Evolutionary conservation across 257 asterid genomes (phyloP).

Genomic region (Echites panduratus): DNA sequence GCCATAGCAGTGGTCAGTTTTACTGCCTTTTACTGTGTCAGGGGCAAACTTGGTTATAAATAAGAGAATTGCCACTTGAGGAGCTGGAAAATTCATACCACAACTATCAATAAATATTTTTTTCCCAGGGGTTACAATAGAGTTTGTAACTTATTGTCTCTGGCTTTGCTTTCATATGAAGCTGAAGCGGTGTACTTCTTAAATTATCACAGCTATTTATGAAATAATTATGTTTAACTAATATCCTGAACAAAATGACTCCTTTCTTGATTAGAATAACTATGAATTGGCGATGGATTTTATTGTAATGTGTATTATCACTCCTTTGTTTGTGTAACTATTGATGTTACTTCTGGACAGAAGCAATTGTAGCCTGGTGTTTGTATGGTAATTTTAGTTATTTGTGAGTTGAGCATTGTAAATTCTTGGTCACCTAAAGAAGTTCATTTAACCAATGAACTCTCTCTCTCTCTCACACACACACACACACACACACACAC

Average conservation of each 20-base stretch:
- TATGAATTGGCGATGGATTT: not conserved
- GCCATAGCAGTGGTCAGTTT: slow-evolving; percentile 46
- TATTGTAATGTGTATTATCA: not conserved
- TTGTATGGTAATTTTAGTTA: not conserved
- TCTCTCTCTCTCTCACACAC: not conserved
- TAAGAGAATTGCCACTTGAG: not conserved
- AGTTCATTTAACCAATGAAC: not conserved
- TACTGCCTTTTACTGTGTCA: slow-evolving; percentile 39
- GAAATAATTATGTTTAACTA: no score
- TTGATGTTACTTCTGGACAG: not conserved
- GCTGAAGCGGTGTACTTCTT: not conserved
- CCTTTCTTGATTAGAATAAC: no score
- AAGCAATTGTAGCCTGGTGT: not conserved
- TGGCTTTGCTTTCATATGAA: not conserved
- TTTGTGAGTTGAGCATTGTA: not conserved
- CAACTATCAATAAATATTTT: not conserved
- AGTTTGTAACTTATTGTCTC: not conserved
- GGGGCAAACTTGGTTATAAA: slow-evolving; percentile 10
- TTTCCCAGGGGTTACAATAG: not conserved
- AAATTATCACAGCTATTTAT: not conserved
- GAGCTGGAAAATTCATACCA: slow-evolving; percentile 1
- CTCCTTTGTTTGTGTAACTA: not conserved
- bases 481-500: not conserved
- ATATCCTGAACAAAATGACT: no score
- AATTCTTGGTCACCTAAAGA: not conserved